Base-by-base conservation (phyloP, 441 rosid genomes). In the Pelargonium cotyledonis region DNA sequence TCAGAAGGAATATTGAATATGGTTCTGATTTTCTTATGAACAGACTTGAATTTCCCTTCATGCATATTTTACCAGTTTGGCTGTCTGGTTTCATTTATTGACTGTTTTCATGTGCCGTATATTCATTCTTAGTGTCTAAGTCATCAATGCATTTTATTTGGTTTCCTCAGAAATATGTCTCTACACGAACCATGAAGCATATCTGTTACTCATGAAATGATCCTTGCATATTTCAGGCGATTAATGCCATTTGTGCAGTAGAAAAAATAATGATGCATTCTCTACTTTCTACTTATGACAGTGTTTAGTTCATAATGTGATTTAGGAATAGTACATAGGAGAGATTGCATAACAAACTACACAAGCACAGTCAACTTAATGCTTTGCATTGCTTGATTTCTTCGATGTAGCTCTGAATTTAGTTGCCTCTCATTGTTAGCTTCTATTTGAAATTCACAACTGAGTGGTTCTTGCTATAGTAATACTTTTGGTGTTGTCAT, bases 111-210 rank as follows among this genome's bases (percentile, higher is more conserved):
- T 62, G 65, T 62, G 65, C 65, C 65, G 29, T 12, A 62, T 62
- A 10, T 29, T 4, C 3, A 10, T 62, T 62, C 65, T 62, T 62
- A 12, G 65, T 61, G 10, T 40, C 44, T 7, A 35, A 26, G 65
- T 62, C 65, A 62, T 62, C 65, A 62, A 62, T 62, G 65, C 15
- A 62, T 62, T 62, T 61, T 62, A 23, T 60, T 60, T 23, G 64
- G 8, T 60, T 53, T 53, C 29, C 4, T 26, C 65, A 14, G 65
- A 62, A 62, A 26, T 62, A 26, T 12, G 65, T 18, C 29, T 14
- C 15, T 8, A 41, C 46, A 41, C 5, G 41, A 35, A 23, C 65
- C 16, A 23, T 61, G 40, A 26, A 23, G 65, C 65, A 23, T 61
- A 61, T 61, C 15, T 61, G 63, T 60, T 61, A 61, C 14, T 61